These are phyloP conservation scores for Tolypocladium album DNA, from an alignment of 2,329 filamentous ascomycete genomes.

Conservation along the genomic window DNA sequence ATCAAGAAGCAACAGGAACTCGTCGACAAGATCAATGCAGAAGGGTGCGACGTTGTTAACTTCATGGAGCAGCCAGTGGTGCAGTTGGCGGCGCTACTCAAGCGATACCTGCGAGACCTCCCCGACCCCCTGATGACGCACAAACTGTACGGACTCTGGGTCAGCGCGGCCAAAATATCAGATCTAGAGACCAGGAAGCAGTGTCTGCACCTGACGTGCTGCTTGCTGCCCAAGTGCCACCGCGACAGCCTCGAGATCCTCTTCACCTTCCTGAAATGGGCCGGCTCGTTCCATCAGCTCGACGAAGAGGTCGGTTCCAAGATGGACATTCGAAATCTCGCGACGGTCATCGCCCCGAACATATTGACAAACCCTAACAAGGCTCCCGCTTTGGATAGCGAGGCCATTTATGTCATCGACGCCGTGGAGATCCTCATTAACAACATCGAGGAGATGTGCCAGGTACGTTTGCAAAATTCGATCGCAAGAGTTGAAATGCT, in stretches of 20 bases:
- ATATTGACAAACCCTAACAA: conserved; percentile 67
- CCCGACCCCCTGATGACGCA: conserved; percentile 91
- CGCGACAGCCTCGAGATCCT: conserved; percentile 91
- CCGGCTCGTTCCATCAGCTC: conserved; percentile 90
- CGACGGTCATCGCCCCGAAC: conserved; percentile 95
- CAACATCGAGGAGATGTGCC: conserved; percentile 92
- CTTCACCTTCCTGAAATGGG: conserved; percentile 95
- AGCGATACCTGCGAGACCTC: conserved; percentile 89
- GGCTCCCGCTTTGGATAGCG: conserved; percentile 61
- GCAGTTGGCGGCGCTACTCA: conserved; percentile 84
- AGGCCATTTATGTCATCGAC: conserved; percentile 88
- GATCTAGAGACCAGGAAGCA: conserved; percentile 75
- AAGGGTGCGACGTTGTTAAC: conserved; percentile 76
- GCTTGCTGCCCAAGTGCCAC: conserved; percentile 82
- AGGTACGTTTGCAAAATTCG: conserved; percentile 50
- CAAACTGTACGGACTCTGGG: conserved; percentile 86
- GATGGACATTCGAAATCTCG: conserved; percentile 97
- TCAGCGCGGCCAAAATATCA: conserved; percentile 77
- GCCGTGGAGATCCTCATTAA: conserved; percentile 86
- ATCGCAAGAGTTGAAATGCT: not conserved
- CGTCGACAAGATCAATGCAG: conserved; percentile 74
- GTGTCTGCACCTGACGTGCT: conserved; percentile 83
- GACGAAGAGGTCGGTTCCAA: conserved; percentile 96
- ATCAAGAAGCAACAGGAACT: conserved; percentile 87
- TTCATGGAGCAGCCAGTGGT: conserved; percentile 84